Conservation (phyloP, 2,329 filamentous ascomycete species). For the Fusarium sp. region DNA sequence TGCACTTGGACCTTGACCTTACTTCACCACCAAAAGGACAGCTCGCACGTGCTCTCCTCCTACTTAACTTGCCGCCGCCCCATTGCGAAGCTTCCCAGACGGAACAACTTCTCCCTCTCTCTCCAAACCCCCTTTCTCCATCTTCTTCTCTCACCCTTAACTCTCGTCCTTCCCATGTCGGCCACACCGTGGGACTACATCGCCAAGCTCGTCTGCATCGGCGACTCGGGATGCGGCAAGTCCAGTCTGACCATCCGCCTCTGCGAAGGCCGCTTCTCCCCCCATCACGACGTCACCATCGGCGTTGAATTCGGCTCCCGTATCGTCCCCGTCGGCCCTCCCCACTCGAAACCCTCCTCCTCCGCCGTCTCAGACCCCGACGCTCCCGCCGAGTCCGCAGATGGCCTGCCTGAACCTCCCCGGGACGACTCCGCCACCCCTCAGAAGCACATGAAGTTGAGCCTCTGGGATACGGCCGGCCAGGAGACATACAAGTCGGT, state of each 20-base stretch:
- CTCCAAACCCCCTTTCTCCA: not conserved
- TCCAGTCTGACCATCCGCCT: constrained; percentile 93
- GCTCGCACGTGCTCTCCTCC: constrained; percentile 31
- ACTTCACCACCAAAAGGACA: constrained; percentile 23
- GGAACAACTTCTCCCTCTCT: not conserved
- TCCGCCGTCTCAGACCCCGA: constrained; percentile 34
- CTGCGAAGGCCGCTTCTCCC: constrained; percentile 94
- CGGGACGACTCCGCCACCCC: constrained; percentile 51
- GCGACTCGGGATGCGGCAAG: constrained; percentile 96
- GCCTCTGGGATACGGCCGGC: constrained; percentile 94
- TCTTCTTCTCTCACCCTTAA: constrained; percentile 6
- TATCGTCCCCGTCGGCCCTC: constrained; percentile 90
- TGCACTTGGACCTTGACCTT: constrained; percentile 22
- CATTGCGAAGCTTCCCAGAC: constrained; percentile 15
- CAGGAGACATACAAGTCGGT: constrained; percentile 99
- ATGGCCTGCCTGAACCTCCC: constrained; percentile 66
- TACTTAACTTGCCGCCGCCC: constrained; percentile 5
- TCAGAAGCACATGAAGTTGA: constrained; percentile 90
- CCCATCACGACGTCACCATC: constrained; percentile 96
- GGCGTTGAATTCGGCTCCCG: constrained; percentile 95
- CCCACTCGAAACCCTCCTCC: constrained; percentile 65
- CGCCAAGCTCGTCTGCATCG: constrained; percentile 97
- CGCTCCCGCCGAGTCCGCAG: constrained; percentile 27
- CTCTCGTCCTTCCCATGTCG: constrained; percentile 57
- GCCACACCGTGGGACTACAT: constrained; percentile 94